phyloP scores from a whole-genome alignment of 768 basidiomycete species.

The Mycena crocata region DNA sequence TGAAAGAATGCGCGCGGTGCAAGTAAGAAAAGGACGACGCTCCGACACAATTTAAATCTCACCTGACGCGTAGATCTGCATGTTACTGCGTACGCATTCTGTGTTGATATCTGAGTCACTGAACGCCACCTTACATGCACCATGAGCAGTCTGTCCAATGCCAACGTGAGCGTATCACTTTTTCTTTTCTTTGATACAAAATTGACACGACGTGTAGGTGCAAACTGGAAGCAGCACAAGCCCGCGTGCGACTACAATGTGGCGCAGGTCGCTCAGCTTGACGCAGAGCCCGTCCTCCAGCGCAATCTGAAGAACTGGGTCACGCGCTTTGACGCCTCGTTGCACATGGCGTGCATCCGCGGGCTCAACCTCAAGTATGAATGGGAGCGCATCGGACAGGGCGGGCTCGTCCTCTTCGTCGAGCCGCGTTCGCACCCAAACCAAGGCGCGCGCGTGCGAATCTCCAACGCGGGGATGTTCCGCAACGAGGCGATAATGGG shows the following conservation, averaged over 20 bases:
- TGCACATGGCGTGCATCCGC: constrained; percentile 14
- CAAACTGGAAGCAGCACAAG: constrained; percentile 20
- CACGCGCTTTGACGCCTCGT: constrained; percentile 20
- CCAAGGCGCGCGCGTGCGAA: constrained; percentile 17
- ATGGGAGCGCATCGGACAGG: constrained; percentile 18
- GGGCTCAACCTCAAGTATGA: constrained; percentile 19
- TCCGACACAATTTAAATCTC: neutral
- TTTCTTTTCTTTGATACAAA: neutral
- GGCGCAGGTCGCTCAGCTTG: neutral
- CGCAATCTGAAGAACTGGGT: constrained; percentile 21
- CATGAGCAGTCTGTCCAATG: constrained; percentile 8
- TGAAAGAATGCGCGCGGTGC: constrained; percentile 3
- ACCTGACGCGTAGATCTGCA: neutral
- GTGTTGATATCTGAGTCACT: neutral
- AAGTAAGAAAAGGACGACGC: neutral
- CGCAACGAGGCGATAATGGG: neutral
- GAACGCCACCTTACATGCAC: neutral
- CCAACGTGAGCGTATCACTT: neutral
- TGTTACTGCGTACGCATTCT: constrained; percentile 5
- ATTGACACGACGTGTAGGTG: neutral
- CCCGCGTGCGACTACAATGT: constrained; percentile 15
- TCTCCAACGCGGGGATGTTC: neutral
- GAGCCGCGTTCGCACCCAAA: constrained; percentile 21
- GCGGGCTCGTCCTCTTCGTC: constrained; percentile 1
- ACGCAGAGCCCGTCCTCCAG: constrained; percentile 12